A percentile compares a stretch with the other conserved stretches of the same genome.
Evolutionary conservation across 2,329 filamentous ascomycete genomes (phyloP).

Genomic region (Fusarium sp.): DNA sequence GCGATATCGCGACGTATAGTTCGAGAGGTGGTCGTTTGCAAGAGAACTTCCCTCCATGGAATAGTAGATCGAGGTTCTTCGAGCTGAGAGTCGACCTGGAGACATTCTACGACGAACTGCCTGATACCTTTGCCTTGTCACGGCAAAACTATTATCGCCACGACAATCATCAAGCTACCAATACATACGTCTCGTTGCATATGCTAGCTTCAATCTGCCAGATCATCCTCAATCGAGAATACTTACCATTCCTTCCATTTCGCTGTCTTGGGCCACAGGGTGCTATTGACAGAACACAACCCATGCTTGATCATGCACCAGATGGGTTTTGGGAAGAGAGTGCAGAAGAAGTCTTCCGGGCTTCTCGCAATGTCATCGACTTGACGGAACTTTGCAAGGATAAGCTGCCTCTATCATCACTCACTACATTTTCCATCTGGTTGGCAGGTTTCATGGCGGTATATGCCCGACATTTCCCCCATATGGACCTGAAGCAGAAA

Average conservation of each 20-base stretch:
- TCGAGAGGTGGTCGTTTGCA: slow-evolving; percentile 64
- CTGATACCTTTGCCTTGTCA: slow-evolving; percentile 68
- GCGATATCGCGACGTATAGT: slow-evolving; percentile 68
- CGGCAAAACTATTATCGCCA: slow-evolving; percentile 43
- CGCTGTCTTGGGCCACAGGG: background rate
- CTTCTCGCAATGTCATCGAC: slow-evolving; percentile 72
- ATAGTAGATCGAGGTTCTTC: slow-evolving; percentile 65
- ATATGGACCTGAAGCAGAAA: slow-evolving; percentile 69
- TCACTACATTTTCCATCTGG: slow-evolving; percentile 75
- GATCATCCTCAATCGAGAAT: slow-evolving; percentile 12
- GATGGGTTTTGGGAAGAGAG: slow-evolving; percentile 8
- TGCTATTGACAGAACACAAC: background rate
- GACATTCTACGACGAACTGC: slow-evolving; percentile 56
- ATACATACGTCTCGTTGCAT: slow-evolving; percentile 5
- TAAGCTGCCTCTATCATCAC: slow-evolving; percentile 74
- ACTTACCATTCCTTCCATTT: slow-evolving; percentile 1
- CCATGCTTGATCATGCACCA: background rate
- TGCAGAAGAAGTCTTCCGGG: slow-evolving; percentile 50
- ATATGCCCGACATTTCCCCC: slow-evolving; percentile 74
- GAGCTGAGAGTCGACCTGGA: slow-evolving; percentile 64
- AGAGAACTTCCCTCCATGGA: slow-evolving; percentile 69
- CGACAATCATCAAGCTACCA: slow-evolving; percentile 60
- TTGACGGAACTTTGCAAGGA: slow-evolving; percentile 72
- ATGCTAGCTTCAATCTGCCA: slow-evolving; percentile 13
- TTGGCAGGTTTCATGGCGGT: slow-evolving; percentile 73